Conservation (phyloP, 108 stramenopile species). For the Thalassiosira profunda region DNA sequence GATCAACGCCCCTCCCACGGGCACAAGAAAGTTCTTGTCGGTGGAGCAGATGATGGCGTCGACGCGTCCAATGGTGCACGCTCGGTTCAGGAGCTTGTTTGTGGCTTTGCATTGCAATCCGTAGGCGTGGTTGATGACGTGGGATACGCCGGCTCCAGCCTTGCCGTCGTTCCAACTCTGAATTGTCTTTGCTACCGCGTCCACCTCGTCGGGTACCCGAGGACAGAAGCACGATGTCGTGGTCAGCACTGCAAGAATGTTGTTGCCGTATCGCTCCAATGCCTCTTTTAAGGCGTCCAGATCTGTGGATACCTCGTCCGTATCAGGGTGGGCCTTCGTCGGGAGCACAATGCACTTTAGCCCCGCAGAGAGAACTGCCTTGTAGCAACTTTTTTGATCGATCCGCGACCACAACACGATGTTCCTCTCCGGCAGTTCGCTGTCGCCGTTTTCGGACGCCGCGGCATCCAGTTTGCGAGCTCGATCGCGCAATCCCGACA, state of each 20-base stretch:
- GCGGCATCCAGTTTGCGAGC: conserved; percentile 21
- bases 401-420: conserved; percentile 95
- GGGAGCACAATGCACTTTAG: conserved; percentile 91
- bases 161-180: conserved; percentile 28
- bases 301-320: conserved; percentile 94
- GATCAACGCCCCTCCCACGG: conserved; percentile 96
- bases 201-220: conserved; percentile 94
- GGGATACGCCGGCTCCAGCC: conserved; percentile 59
- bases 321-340: conserved; percentile 56
- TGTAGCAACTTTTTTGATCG: conserved; percentile 99
- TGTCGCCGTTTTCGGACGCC: conserved; percentile 4
- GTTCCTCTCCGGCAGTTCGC: conserved; percentile 32
- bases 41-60: conserved; percentile 98
- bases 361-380: conserved; percentile 94
- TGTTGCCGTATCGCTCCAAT: conserved; percentile 48
- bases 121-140: conserved; percentile 99
- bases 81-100: conserved; percentile 82
- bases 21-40: conserved; percentile 99
- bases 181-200: conserved; percentile 89
- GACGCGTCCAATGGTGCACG: conserved; percentile 92
- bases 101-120: conserved; percentile 93
- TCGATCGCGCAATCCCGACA: conserved; percentile 70
- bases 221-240: conserved; percentile 99
- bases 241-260: conserved; percentile 90
- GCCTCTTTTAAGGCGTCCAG: conserved; percentile 76